Conservation (phyloP, 192 early-diverging fungal species). For the Linnemannia elongata region DNA sequence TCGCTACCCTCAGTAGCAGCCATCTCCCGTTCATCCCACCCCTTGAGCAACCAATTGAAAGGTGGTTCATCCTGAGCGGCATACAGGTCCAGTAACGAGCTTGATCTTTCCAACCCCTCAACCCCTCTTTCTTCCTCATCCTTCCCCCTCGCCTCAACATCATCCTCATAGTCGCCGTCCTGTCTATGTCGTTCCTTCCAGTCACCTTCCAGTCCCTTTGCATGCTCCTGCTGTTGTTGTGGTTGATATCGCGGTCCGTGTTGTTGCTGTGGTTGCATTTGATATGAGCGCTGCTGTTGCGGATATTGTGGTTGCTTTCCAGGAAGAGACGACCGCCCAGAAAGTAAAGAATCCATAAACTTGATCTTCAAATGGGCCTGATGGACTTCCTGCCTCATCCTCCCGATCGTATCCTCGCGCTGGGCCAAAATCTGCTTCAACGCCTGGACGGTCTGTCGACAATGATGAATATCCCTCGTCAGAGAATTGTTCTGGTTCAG, state of each 20-base stretch:
- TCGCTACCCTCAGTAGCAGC: not conserved
- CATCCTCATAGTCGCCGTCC: not conserved
- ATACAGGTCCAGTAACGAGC: not conserved
- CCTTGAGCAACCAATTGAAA: not conserved
- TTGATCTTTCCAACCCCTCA: not conserved
- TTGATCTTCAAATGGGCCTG: constrained; percentile 30
- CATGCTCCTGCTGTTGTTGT: not conserved
- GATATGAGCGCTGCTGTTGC: not conserved
- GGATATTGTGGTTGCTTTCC: not conserved
- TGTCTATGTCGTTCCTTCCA: not conserved
- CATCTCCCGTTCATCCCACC: constrained; percentile 6
- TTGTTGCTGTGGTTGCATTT: not conserved
- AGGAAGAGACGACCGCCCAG: not conserved
- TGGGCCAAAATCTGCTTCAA: constrained; percentile 29
- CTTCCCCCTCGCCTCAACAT: constrained; percentile 8
- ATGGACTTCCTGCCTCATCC: constrained; percentile 21
- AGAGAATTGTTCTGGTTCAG: constrained; percentile 32
- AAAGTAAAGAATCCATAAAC: constrained; percentile 37
- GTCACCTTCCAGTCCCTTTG: not conserved
- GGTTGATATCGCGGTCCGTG: not conserved
- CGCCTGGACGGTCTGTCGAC: constrained; percentile 37
- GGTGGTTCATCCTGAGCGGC: constrained; percentile 2
- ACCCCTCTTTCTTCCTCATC: not conserved
- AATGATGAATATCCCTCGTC: constrained; percentile 36
- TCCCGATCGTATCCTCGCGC: constrained; percentile 27